phyloP scores from a whole-genome alignment of 129 eudicot species.

The Escallonia herrerae region DNA sequence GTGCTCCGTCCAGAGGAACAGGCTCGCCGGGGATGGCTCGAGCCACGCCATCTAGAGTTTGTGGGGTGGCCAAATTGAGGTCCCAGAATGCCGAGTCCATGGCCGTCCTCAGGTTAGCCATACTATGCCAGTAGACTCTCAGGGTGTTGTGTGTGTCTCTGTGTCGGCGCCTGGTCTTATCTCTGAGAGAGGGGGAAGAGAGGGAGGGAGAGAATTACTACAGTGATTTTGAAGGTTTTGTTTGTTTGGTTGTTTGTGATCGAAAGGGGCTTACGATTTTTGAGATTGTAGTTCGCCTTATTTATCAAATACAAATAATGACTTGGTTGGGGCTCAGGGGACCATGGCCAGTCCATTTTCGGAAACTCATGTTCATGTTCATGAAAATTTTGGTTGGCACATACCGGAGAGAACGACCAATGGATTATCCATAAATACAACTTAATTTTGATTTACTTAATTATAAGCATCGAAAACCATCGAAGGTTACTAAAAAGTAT shows the following conservation, averaged over 20 bases:
- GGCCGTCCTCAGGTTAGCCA: conserved; percentile 65
- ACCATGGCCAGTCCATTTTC: too few species aligned
- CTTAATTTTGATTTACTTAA: too few species aligned
- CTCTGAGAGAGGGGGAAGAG: background rate
- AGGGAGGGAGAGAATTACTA: background rate
- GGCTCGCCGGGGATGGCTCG: conserved; percentile 78
- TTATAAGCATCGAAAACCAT: too few species aligned
- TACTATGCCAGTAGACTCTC: conserved; percentile 20
- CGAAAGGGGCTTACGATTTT: background rate
- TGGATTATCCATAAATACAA: too few species aligned
- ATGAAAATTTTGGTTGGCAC: too few species aligned
- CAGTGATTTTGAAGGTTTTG: background rate
- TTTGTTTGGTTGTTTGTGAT: background rate
- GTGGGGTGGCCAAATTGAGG: conserved; percentile 58
- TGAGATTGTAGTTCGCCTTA: background rate
- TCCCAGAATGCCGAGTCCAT: conserved; percentile 88
- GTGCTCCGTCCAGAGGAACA: conserved; percentile 58
- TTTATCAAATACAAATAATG: too few species aligned
- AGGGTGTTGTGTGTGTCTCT: background rate
- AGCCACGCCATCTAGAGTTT: conserved; percentile 45
- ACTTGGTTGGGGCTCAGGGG: too few species aligned
- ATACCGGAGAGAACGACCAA: too few species aligned
- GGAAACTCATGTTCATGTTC: too few species aligned
- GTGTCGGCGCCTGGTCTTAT: conserved; percentile 1
- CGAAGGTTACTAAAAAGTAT: too few species aligned